Evolutionary conservation across 208 protist genomes (phyloP).

Genomic region (Wallacemonas sp.): DNA sequence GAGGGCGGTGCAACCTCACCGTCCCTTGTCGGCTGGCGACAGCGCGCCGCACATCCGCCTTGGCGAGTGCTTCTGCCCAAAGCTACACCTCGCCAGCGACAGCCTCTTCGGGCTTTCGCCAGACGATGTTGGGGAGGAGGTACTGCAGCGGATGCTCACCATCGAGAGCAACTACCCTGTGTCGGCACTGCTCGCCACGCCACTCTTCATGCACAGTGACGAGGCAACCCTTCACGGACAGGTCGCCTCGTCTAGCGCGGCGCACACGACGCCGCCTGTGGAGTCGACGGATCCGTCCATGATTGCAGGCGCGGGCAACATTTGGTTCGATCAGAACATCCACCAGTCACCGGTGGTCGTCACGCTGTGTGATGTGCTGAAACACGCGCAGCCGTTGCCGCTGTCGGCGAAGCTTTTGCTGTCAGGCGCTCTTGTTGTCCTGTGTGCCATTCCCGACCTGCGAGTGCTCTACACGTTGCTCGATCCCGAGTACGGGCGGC

Average conservation of each 20-base stretch:
- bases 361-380: constrained; percentile 45
- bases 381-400: constrained; percentile 32
- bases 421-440: constrained; percentile 34
- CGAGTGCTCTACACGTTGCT: constrained; percentile 73
- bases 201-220: constrained; percentile 2
- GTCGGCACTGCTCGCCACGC: constrained; percentile 15
- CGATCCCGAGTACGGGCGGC: constrained; percentile 41
- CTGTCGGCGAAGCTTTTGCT: constrained; percentile 40
- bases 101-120: constrained; percentile 17
- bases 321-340: constrained; percentile 48
- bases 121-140: constrained; percentile 34
- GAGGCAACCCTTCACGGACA: constrained; percentile 1
- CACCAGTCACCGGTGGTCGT: constrained; percentile 33
- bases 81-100: constrained; percentile 21
- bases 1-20: not conserved
- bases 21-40: constrained; percentile 16
- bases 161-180: constrained; percentile 51
- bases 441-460: constrained; percentile 61
- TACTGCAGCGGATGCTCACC: constrained; percentile 49
- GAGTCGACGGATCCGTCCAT: not conserved
- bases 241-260: not conserved
- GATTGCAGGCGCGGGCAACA: constrained; percentile 13
- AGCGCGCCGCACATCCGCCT: constrained; percentile 36
- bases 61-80: constrained; percentile 40
- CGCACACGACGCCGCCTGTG: not conserved